A percentile compares a stretch with the other conserved stretches of the same genome.
Conservation (phyloP, 306 rosid genomes). For the Dalbergia cochinchinensis region DNA sequence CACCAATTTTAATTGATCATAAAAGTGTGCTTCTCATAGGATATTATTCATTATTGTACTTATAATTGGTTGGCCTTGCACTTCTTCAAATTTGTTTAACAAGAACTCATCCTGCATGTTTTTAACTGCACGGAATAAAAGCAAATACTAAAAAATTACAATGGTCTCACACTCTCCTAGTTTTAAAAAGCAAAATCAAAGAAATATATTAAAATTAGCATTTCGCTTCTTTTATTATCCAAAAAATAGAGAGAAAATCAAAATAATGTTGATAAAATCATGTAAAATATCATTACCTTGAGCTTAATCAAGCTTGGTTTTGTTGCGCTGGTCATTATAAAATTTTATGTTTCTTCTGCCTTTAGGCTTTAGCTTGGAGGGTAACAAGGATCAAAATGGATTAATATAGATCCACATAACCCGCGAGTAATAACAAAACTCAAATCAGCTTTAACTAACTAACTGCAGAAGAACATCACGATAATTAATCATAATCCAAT, state of each 20-base stretch:
- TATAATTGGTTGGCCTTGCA: neutral
- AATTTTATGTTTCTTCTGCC: no score
- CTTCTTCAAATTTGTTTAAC: neutral
- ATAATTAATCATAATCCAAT: constrained; percentile 2
- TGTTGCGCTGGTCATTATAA: no score
- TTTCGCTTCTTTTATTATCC: no score
- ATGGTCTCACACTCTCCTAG: no score
- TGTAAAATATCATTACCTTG: no score
- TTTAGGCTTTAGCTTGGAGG: no score
- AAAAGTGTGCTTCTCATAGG: neutral
- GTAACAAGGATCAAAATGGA: no score
- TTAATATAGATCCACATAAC: neutral
- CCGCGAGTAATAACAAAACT: neutral
- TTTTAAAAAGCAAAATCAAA: no score
- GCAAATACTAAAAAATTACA: neutral
- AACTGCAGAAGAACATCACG: constrained; percentile 1
- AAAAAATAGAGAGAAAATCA: no score
- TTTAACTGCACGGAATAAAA: neutral
- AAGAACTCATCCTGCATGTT: neutral
- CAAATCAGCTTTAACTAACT: constrained; percentile 15
- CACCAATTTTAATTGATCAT: neutral
- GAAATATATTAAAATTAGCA: no score
- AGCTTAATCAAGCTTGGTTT: no score
- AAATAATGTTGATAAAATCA: no score
- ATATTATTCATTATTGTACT: neutral